Evolutionary conservation across 2,329 filamentous ascomycete genomes (phyloP).

Genomic region (Aspergillus texensis): DNA sequence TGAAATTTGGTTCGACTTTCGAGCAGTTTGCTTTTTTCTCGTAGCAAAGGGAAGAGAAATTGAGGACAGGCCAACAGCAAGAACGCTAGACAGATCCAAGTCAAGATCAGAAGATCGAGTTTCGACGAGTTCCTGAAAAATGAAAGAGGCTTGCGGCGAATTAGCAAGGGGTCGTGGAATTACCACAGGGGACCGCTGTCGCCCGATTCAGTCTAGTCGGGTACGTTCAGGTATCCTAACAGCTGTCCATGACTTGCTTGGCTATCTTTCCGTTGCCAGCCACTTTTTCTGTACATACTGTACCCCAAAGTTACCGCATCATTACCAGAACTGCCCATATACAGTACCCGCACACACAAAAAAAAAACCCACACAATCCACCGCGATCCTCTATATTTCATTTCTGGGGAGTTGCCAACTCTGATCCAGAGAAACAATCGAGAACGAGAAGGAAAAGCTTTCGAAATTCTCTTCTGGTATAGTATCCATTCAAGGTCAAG

Average conservation of each 20-base stretch:
- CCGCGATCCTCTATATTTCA: neutral
- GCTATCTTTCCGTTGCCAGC: neutral
- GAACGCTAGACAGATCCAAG: slow-evolving; percentile 29
- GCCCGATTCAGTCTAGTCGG: neutral
- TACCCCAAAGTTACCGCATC: slow-evolving; percentile 13
- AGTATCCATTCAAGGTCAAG: neutral
- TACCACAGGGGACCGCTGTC: neutral
- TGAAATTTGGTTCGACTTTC: neutral
- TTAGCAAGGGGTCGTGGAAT: slow-evolving; percentile 5
- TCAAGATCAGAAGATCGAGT: slow-evolving; percentile 28
- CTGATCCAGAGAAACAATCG: neutral
- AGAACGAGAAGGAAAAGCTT: neutral
- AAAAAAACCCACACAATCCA: neutral
- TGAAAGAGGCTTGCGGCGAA: slow-evolving; percentile 7
- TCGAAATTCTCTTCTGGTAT: neutral
- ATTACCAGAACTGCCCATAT: neutral
- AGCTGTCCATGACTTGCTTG: neutral
- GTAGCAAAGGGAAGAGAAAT: slow-evolving; percentile 6
- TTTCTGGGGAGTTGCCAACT: no score
- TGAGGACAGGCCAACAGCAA: slow-evolving; percentile 17
- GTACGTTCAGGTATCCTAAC: neutral
- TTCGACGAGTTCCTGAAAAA: slow-evolving; percentile 21
- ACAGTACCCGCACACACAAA: neutral
- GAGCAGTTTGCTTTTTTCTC: neutral
- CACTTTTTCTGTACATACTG: neutral